Evolutionary conservation across 805 yeast genomes (phyloP), one percentile per base, ranked within the genome.

Genomic region (Starmerella lactis-condensi): DNA sequence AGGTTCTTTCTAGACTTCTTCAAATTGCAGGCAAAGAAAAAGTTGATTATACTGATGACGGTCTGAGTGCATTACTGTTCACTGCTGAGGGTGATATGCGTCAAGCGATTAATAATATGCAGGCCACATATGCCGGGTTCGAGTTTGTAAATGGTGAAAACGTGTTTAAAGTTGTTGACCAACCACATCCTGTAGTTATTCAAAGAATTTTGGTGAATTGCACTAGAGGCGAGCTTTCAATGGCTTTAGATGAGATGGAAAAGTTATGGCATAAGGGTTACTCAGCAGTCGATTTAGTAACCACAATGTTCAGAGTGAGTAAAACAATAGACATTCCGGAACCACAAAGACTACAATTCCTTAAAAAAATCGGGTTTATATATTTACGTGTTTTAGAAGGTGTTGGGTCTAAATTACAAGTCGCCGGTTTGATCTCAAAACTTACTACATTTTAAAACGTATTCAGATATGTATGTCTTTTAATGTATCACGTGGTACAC

Each of bases 21-120:
- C 75, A 78, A 45, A 66, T 89, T 15, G 65, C 72, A 28, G 62
- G 72, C 41, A 46, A 54, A 2, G 96, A 89, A 51, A 51, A 69
- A 26, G 76, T 85, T 10, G 61, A 79, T 47, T 77, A 69, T 53
- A 69, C 83, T 12, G 77, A 81, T 38, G 94, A 81, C 52, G 98
- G 98, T 0, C 56, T 89, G 22, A 81, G 81, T 42, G 96, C 98
- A 0, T 63, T 89, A 36, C 71, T 89, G 11, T 89, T 89, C 56
- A 75, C 95, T 0, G 91, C 94, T 1, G 98, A 89, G 50, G 98
- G 98, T 37, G 98, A 89, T 51, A 85, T 89, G 98, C 71, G 98
- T 53, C 98, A 89, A 54, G 98, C 96, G 0, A 67, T 89, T 29
- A 89, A 89, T 50, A 89, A 89, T 53, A 52, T 89, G 36, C 98